phyloP scores from a whole-genome alignment of 1,284 basidiomycete genomes.

The Tilletia caries region DNA sequence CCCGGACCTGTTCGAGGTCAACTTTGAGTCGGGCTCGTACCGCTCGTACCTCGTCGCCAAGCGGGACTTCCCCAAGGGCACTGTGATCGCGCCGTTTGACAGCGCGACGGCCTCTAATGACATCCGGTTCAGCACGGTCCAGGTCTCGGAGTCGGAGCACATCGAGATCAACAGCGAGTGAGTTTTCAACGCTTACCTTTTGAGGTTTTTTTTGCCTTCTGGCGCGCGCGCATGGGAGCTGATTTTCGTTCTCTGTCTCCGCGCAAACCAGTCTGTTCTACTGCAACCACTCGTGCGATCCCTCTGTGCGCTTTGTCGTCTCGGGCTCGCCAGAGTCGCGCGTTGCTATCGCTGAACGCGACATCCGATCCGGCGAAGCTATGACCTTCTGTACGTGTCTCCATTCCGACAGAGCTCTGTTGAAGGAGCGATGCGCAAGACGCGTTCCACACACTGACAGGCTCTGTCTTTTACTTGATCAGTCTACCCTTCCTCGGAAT shows the following conservation, averaged over 20 bases:
- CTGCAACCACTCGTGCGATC: conserved; percentile 49
- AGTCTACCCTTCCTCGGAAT: conserved; percentile 51
- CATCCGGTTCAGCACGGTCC: conserved; percentile 44
- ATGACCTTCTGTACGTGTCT: conserved; percentile 49
- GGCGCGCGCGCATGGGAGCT: not conserved
- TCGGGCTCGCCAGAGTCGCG: conserved; percentile 23
- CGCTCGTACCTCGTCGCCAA: conserved; percentile 40
- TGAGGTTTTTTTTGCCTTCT: not conserved
- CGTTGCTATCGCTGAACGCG: conserved; percentile 30
- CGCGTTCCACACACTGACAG: too few species aligned
- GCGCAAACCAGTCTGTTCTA: conserved; percentile 47
- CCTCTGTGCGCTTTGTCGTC: conserved; percentile 40
- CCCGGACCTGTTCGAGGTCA: conserved; percentile 36
- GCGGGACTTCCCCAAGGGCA: conserved; percentile 25
- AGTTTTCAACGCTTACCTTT: conserved; percentile 14
- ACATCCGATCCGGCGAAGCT: conserved; percentile 40
- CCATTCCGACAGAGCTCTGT: not conserved
- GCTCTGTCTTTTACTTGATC: not conserved
- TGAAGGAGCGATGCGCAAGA: not conserved
- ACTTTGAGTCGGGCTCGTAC: conserved; percentile 45
- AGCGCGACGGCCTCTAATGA: conserved; percentile 26
- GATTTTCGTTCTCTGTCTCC: not conserved
- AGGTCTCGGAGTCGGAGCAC: conserved; percentile 33
- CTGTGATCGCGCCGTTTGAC: conserved; percentile 32
- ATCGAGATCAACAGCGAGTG: conserved; percentile 47